Base-by-base conservation (phyloP, 306 rosid species). In the Casuarina cunninghamiana region DNA sequence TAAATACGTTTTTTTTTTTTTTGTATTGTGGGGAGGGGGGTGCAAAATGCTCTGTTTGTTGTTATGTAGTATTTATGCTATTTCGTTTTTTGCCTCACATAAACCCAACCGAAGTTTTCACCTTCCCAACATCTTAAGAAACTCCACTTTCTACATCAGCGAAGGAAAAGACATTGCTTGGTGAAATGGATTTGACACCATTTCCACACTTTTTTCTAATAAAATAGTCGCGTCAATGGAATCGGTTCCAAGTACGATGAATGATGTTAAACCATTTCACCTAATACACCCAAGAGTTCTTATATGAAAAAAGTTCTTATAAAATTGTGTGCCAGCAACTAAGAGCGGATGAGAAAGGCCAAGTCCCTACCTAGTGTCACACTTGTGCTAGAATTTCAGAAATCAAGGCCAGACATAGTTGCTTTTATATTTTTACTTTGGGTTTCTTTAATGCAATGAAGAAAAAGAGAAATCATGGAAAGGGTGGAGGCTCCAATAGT, bases 111-210 rank as follows among this genome's bases (percentile, higher is more conserved):
- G 15, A 39, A 65, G 39, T 15, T 65, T 65, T 65, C 32, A 65
- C 13, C n/a, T 39, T 17, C 32, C 48, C 48, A 42, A 39, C 71
- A 38, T 65, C 49, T 15, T 15, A 65, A 65, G 49, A 65, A 61
- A 62, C n/a, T 65, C 71, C 48, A 65, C 48, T 41, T 26, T 65
- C 71, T 38, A 16, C 50, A 42, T 67, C 71, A 67, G 32, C 35
- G 15, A 67, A 41, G 37, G 50, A 50, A 66, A 13, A 42, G 51
- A 46, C 51, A 42, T 42, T 41, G 42, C 15, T 12, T 63, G 9
- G 71, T 17, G 71, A 67, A 42, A 67, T 41, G 48, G 71, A 67
- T 67, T 67, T 67, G 71, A 67, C 71, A 42, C 71, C 71, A 67
- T 42, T 67, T 44, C 42, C n/a, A 12, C 37, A 62, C 69, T 62